These are phyloP conservation scores for Protomyces inouyei DNA, from an alignment of 1,139 yeast species.

Conservation along the genomic window DNA sequence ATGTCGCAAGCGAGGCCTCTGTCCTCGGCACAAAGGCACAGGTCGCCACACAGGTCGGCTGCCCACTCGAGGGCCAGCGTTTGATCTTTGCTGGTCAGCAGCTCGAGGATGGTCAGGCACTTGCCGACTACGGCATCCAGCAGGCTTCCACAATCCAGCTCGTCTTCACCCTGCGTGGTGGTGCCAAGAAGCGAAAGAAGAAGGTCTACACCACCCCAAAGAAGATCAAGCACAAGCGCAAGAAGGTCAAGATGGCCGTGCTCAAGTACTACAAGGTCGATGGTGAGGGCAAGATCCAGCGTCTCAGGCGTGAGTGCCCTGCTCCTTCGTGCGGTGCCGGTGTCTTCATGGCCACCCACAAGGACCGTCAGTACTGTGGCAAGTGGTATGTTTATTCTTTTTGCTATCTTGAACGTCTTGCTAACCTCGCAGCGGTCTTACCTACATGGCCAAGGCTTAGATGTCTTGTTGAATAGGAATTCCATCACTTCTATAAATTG, in stretches of 20 bases:
- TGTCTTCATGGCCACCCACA: constrained; percentile 86
- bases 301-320: constrained; percentile 99
- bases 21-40: constrained; percentile 98
- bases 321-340: constrained; percentile 93
- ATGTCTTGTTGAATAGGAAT: not conserved
- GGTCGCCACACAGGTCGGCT: constrained; percentile 99
- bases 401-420: too few species aligned
- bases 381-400: constrained; percentile 1
- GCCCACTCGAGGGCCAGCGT: constrained; percentile 99
- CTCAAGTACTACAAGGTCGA: constrained; percentile 99
- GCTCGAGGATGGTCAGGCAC: constrained; percentile 92
- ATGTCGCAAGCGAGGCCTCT: constrained; percentile 91
- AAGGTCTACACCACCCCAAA: constrained; percentile 99
- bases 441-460: constrained; percentile 24
- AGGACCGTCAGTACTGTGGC: constrained; percentile 56
- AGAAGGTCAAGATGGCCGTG: constrained; percentile 98
- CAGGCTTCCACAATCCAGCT: constrained; percentile 98
- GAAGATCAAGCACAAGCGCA: constrained; percentile 99
- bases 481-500: not conserved
- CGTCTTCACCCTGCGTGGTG: constrained; percentile 99
- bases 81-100: constrained; percentile 99
- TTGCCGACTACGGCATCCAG: constrained; percentile 99
- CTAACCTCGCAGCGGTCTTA: constrained; percentile 14
- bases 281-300: constrained; percentile 96
- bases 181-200: constrained; percentile 99